Percentiles rank a stretch among this genome's conserved stretches.
These are phyloP conservation scores for Thermothelomyces thermophilus DNA, from an alignment of 2,329 filamentous ascomycete genomes.

Conservation along the genomic window DNA sequence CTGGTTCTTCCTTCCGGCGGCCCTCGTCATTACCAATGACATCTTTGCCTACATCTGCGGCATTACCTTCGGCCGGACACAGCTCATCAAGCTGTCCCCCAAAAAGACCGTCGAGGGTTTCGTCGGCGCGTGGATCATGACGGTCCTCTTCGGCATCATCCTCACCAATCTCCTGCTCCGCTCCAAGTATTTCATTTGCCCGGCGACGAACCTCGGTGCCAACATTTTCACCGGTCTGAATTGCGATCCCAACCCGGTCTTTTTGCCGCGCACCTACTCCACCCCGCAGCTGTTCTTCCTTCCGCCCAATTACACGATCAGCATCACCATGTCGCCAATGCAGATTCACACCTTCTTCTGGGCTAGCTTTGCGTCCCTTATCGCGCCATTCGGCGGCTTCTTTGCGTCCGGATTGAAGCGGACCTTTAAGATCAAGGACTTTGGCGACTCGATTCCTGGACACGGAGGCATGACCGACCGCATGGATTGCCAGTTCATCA, in stretches of 20 bases:
- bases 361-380: conserved; percentile 89
- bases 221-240: conserved; percentile 87
- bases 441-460: conserved; percentile 94
- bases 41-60: conserved; percentile 98
- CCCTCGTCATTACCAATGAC: conserved; percentile 95
- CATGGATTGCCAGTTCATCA: conserved; percentile 99
- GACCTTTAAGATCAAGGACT: conserved; percentile 99
- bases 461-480: conserved; percentile 97
- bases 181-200: conserved; percentile 97
- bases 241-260: conserved; percentile 87
- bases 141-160: conserved; percentile 73
- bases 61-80: conserved; percentile 92
- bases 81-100: conserved; percentile 94
- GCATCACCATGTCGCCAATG: conserved; percentile 74
- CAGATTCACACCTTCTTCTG: conserved; percentile 89
- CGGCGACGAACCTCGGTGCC: conserved; percentile 90
- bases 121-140: conserved; percentile 93
- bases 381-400: conserved; percentile 96
- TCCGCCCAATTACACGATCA: conserved; percentile 52
- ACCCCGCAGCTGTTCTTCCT: conserved; percentile 67
- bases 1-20: conserved; percentile 96
- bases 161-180: conserved; percentile 80
- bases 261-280: conserved; percentile 68
- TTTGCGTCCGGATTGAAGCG: conserved; percentile 97
- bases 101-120: conserved; percentile 99